A percentile compares a stretch with the other conserved stretches of the same genome.
These are phyloP conservation scores for Agaricus subrufescens DNA, from an alignment of 768 basidiomycete species.

Conservation along the genomic window DNA sequence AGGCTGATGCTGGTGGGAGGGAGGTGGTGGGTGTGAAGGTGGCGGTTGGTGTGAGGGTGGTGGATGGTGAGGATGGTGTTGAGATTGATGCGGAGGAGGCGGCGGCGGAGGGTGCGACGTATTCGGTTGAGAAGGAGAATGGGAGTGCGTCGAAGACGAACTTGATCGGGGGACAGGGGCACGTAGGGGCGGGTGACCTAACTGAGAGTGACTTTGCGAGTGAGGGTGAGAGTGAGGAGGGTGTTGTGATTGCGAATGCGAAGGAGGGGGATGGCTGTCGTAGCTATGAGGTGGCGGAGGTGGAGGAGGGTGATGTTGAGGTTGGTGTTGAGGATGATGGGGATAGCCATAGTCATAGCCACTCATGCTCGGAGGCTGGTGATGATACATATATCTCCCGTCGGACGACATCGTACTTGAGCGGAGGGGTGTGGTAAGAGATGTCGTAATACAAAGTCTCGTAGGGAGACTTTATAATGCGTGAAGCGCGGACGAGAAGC, in stretches of 20 bases:
- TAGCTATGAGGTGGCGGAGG: constrained; percentile 17
- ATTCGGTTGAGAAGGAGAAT: constrained; percentile 12
- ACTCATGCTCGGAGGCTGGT: constrained; percentile 34
- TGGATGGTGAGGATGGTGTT: constrained; percentile 20
- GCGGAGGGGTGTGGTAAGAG: background rate
- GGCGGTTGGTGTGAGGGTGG: constrained; percentile 9
- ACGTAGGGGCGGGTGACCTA: constrained; percentile 9
- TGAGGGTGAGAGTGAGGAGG: constrained; percentile 22
- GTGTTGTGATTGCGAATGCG: constrained; percentile 16
- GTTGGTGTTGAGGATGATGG: constrained; percentile 14
- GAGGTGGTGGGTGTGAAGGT: constrained; percentile 10
- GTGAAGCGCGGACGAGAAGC: constrained; percentile 4
- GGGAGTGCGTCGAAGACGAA: constrained; percentile 6
- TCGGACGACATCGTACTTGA: constrained; percentile 39
- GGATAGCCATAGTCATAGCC: constrained; percentile 43
- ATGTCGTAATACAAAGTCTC: background rate
- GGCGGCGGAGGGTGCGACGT: constrained; percentile 23
- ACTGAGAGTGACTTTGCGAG: constrained; percentile 3
- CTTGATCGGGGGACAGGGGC: constrained; percentile 8
- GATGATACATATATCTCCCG: constrained; percentile 52
- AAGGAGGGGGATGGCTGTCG: constrained; percentile 11
- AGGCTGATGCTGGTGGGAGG: constrained; percentile 9
- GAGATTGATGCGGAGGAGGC: constrained; percentile 8
- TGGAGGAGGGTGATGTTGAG: constrained; percentile 22
- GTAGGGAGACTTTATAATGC: constrained; percentile 1